Base-by-base conservation (phyloP, 352 stramenopile species). In the Phytophthora pini region DNA sequence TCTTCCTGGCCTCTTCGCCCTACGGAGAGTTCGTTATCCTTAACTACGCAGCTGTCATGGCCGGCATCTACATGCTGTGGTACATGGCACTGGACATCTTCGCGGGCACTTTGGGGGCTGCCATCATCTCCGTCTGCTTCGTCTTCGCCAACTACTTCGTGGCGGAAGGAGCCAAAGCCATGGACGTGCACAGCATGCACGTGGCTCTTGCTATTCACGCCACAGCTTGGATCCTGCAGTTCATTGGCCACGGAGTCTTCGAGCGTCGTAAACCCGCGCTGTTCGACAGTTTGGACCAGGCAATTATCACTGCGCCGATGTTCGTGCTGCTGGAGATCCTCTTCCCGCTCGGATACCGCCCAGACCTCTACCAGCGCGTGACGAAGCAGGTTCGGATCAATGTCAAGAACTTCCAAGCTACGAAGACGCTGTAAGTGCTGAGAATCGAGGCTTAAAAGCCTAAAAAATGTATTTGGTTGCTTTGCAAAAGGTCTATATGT, bases 271-370 rank as follows among this genome's bases (percentile, higher is more conserved):
- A 92, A 41, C 91, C 91, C 0, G 91, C 91, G 47, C 77, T 97
- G 1, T 74, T 97, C 5, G 88, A 97, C 58, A 95, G 87, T 53
- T 67, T 95, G 40, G 87, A 94, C 75, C 90, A 97, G 50, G 88
- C 80, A 2, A 11, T 92, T 4, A 80, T 95, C 65, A 94, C 88
- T 1, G 90, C 91, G 2, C 90, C 90, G 3, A 84, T 97, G 69
- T 97, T 97, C 55, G 90, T 97, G 64, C 64, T 96, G 40, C 75
- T 97, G 7, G 89, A 97, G 58, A 67, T 90, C 12, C 62, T 97
- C 5, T 93, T 96, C 56, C 68, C 75, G 8, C 60, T 96, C 2
- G 89, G 89, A 22, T 97, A 95, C 68, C 87, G 85, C 44, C 79
- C 70, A 1, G 72, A 93, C 15, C 74, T 97, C 9, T 85, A 90